Evolutionary conservation across 371 early-diverging fungal species (phyloP).

Genomic region (Syncephalastrum contaminatum): DNA sequence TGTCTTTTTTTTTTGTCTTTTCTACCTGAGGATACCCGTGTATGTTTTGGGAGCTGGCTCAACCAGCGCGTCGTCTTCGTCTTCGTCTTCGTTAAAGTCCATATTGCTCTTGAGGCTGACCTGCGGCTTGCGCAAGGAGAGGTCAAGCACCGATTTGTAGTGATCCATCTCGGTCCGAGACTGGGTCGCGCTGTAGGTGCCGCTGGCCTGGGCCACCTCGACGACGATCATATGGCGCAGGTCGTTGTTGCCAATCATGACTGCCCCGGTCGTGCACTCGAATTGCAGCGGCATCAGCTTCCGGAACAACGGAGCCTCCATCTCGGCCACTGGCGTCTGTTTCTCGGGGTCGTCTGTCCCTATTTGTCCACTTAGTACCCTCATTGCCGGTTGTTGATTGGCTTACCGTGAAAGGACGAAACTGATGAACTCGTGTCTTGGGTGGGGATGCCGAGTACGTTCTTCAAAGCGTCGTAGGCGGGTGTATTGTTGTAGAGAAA

Average conservation of each 20-base stretch:
- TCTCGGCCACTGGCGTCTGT: constrained; percentile 19
- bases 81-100: constrained; percentile 41
- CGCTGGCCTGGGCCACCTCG: constrained; percentile 60
- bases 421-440: neutral
- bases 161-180: constrained; percentile 59
- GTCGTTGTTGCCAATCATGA: constrained; percentile 77
- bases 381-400: neutral
- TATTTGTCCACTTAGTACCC: neutral
- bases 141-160: constrained; percentile 57
- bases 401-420: neutral
- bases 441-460: constrained; percentile 48
- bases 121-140: constrained; percentile 54
- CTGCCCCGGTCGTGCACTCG: constrained; percentile 67
- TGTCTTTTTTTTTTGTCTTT: too few relatives aligned
- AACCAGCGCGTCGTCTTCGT: too few relatives aligned
- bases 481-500: constrained; percentile 82
- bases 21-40: too few relatives aligned
- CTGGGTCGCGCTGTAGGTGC: constrained; percentile 60
- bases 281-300: constrained; percentile 71
- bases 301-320: constrained; percentile 49
- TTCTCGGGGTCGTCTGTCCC: constrained; percentile 28
- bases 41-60: too few relatives aligned
- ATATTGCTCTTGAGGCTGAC: constrained; percentile 63
- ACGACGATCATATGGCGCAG: constrained; percentile 64
- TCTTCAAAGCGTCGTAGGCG: constrained; percentile 66